Evolutionary conservation across 139 green algal species (phyloP), one percentile per base, ranked within the genome.

Genomic region (Tetradesmus obliquus): DNA sequence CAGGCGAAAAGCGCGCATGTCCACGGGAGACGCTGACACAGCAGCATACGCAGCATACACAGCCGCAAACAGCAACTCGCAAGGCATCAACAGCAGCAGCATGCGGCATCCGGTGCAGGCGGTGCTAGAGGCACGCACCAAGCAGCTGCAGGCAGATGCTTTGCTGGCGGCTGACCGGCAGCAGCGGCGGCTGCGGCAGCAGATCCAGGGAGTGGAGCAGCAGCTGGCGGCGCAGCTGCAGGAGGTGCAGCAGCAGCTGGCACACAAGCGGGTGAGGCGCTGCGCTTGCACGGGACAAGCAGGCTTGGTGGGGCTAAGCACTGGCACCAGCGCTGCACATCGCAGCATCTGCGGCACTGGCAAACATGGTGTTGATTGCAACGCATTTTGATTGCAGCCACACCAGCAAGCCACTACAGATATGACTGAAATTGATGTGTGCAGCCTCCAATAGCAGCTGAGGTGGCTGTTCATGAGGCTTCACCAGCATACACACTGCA

Each of bases 181-280:
- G 86, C 86, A 90, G 86, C 86, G 32, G 86, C 86, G 71, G 69
- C 55, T 91, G 76, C 88, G 84, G 51, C 20, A 60, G 9, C 76
- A 86, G 20, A 60, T 91, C 19, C 76, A 87, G 10, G 55, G 13
- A 5, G 79, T 91, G 55, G 88, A 91, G n/a, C 32, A 91, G 55
- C 54, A 86, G 71, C 57, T 91, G 32, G 57, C 57, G 4, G 17
- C 74, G 12, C 88, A 91, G 88, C 76, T 91, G 55, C 72, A 84
- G 55, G 32, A 91, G 24, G 71, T 91, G 55, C 76, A 91, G n/a
- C 88, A 87, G 76, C 76, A 91, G 57, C 55, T 91, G 88, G 45
- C 66, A 32, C 88, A 86, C 55, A 91, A 91, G 57, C 55, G 79
- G 88, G 88, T 91, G 45, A 72, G 88, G 55, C 2, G 32, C 58